Evolutionary conservation across 2,329 filamentous ascomycete species (phyloP), one percentile per base, ranked within the genome.

Genomic region (Tolypocladium sp.): DNA sequence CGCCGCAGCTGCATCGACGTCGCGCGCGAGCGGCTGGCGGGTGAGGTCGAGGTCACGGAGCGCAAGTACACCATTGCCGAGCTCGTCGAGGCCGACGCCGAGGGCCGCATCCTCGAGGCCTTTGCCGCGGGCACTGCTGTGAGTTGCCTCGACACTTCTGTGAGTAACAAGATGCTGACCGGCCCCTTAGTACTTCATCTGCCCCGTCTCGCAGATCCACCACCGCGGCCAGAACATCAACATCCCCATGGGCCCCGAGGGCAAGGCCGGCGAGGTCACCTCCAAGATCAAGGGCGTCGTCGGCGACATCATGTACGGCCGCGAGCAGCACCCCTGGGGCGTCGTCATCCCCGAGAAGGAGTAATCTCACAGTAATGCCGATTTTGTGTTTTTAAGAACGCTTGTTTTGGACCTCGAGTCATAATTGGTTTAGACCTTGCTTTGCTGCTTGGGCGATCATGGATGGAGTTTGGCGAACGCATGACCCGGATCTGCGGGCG

Each of bases 71-170:
- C 85, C 27, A 96, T 97, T 70, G 77, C 81, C 37, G 92, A 96
- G 73, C 74, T 97, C 20, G 70, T 86, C 35, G 82, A 88, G 69
- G 91, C 92, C 1, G 77, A 84, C 33, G 76, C 81, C 51, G 90
- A 96, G 69, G 91, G 90, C 3, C 80, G 92, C 2, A 73, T 96
- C 51, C 72, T 96, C 12, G 92, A 97, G 76, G 83, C 90, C 1
- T 97, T 97, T 70, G 90, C 89, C 9, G 86, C 89, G 40, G 92
- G 93, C 22, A 97, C 92, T 62, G 92, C 92, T 59, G 87, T 89
- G 79, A 79, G 86, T 82, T 64, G 3, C 49, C 49, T 3, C 6
- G 30, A 17, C 57, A 35, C 25, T 58, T 8, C 27, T 52, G 3
- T 38, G 57, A 13, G 22, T 40, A 56, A 35, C 51, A 33, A 49